Conservation (phyloP, 2,329 filamentous ascomycete genomes). For the Fusarium sterilihyphosum region DNA sequence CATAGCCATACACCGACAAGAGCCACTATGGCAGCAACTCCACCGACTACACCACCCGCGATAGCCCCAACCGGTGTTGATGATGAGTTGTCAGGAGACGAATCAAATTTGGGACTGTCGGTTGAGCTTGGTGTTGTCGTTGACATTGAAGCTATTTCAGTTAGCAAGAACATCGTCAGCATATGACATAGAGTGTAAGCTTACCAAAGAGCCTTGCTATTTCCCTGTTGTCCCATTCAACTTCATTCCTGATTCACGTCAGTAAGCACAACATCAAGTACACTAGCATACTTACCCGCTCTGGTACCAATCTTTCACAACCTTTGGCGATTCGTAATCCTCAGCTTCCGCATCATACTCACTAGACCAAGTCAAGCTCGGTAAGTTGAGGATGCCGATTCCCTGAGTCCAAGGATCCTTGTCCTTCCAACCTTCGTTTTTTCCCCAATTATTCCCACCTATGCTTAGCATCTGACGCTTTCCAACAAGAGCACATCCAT, state of each 20-base stretch:
- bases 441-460: not conserved
- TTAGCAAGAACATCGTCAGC: not conserved
- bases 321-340: not conserved
- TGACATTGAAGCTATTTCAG: not conserved
- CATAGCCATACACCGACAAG: not conserved
- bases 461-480: not conserved
- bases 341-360: not conserved
- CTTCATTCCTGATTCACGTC: not conserved
- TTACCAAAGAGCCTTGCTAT: not conserved
- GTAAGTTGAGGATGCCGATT: not conserved
- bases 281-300: not conserved
- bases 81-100: fast-evolving
- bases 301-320: not conserved
- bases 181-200: fast-evolving
- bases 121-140: not conserved
- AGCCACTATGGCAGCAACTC: not conserved
- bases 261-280: fast-evolving
- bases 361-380: not conserved
- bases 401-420: not conserved
- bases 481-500: not conserved
- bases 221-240: not conserved
- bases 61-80: not conserved
- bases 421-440: not conserved
- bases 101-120: fast-evolving
- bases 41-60: not conserved